phyloP scores from a whole-genome alignment of 495 filamentous ascomycete species.

The Xylaria flabelliformis region DNA sequence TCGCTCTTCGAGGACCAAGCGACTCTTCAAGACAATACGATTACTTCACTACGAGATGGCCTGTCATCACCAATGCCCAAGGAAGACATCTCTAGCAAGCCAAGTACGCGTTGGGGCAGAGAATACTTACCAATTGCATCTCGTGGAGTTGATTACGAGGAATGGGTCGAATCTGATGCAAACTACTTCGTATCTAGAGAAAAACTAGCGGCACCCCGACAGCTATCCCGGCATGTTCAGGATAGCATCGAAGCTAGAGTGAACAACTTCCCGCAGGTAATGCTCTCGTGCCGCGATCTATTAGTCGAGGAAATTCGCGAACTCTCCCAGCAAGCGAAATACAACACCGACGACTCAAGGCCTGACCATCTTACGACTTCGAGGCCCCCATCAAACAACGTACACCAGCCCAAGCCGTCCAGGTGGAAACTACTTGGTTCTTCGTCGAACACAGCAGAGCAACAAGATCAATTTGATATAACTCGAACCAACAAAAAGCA shows the following conservation, averaged over 20 bases:
- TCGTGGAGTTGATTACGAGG: conserved; percentile 36
- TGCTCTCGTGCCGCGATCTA: conserved; percentile 52
- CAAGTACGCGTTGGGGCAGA: background rate
- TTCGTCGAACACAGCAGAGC: conserved; percentile 16
- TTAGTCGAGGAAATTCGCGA: conserved; percentile 55
- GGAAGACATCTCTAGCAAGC: conserved; percentile 22
- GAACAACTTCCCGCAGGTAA: conserved; percentile 48
- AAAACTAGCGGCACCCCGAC: conserved; percentile 4
- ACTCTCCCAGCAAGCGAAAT: conserved; percentile 51
- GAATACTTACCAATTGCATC: conserved; percentile 31
- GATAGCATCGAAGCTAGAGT: conserved; percentile 36
- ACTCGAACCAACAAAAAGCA: conserved; percentile 20
- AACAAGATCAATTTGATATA: conserved; percentile 25
- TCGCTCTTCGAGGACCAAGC: background rate
- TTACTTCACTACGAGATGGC: background rate
- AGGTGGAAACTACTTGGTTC: conserved; percentile 37
- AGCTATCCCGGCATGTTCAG: conserved; percentile 31
- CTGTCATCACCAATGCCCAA: conserved; percentile 32
- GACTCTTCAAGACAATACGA: background rate
- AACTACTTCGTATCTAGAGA: conserved; percentile 21
- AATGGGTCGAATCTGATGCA: conserved; percentile 34
- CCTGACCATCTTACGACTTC: conserved; percentile 23
- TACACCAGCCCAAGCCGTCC: conserved; percentile 32
- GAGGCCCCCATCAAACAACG: conserved; percentile 21
- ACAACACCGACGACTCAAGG: conserved; percentile 32